A percentile compares a stretch with the other conserved stretches of the same genome.
These are phyloP conservation scores for Carallia brachiata DNA, from an alignment of 345 rosid species.

Conservation along the genomic window DNA sequence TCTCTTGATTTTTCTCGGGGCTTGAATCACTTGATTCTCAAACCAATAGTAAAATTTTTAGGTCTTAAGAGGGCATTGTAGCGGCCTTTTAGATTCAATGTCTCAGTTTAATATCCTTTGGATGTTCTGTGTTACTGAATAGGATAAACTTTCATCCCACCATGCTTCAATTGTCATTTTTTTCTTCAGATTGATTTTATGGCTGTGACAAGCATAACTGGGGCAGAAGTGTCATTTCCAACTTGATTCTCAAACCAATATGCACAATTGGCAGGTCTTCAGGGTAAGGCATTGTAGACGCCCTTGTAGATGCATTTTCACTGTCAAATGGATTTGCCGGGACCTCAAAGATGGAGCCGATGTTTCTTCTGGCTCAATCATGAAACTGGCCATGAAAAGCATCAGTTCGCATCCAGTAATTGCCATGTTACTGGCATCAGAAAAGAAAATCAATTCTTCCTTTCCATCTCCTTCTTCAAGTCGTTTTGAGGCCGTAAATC, in stretches of 20 bases:
- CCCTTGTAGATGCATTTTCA: conserved; percentile 23
- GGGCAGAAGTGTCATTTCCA: background rate
- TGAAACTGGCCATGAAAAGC: conserved; percentile 20
- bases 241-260: background rate
- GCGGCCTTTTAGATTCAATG: background rate
- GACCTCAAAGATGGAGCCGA: conserved; percentile 9
- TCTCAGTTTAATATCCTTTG: too few relatives aligned
- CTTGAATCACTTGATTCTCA: background rate
- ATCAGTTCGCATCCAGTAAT: conserved; percentile 14
- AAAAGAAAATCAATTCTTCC: conserved; percentile 1
- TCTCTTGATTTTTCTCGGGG: too few relatives aligned
- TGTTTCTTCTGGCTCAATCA: conserved; percentile 21
- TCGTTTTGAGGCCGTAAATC: background rate
- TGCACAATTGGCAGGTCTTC: conserved; percentile 11
- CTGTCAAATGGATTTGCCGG: conserved; percentile 16
- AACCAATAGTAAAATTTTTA: background rate
- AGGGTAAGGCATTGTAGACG: conserved; percentile 21
- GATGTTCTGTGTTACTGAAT: too few relatives aligned
- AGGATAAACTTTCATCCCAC: too few relatives aligned
- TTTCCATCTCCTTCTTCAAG: conserved; percentile 7
- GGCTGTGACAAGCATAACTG: too few relatives aligned
- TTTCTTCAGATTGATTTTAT: background rate
- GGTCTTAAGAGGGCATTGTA: conserved; percentile 4
- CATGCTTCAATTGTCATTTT: background rate
- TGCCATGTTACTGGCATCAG: conserved; percentile 10